Evolutionary conservation across 2,329 filamentous ascomycete genomes (phyloP), one percentile per base, ranked within the genome.

Genomic region (Didymosphaeria variabile): DNA sequence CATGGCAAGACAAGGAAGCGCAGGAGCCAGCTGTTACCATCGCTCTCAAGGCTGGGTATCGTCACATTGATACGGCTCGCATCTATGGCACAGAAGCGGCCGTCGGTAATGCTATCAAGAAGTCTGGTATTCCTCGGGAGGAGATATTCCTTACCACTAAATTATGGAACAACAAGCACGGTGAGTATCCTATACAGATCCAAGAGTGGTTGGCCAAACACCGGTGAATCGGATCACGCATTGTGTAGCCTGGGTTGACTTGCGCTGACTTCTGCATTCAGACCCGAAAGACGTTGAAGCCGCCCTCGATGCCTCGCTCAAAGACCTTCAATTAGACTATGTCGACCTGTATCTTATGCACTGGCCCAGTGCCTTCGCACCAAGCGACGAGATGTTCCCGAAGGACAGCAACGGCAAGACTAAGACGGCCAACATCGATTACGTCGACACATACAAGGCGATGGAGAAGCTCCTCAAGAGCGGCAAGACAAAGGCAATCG

Each of bases 91-190:
- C 68, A 13, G 69, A 74, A 31, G 45, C 44, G 1, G 54, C 44
- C 38, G 52, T 55, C 5, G 71, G 70, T 58, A 66, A 65, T 44
- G 72, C 71, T 7, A 73, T 77, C 46, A 70, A 73, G 50, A 72
- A 75, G 36, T 71, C 69, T 2, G 74, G 73, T 21, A 59, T 77
- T 29, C 67, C 72, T 31, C 72, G 73, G 34, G 91, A 67, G 3
- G 57, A 75, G 31, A 65, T 76, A 45, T 76, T 76, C 62, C 64
- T 77, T 29, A 76, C 94, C 62, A 93, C 90, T 78, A 97, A 97
- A 85, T 88, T 97, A 57, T 97, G 93, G 93, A 93, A 94, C 83
- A 90, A 89, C 72, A 94, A 92, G 85, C 92, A 96, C 83, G 90
- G 42, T 45, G 9, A 23, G 42, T 45, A 13, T 10, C 19, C 19